phyloP scores from a whole-genome alignment of 108 stramenopile genomes.

The Parmales sp. region DNA sequence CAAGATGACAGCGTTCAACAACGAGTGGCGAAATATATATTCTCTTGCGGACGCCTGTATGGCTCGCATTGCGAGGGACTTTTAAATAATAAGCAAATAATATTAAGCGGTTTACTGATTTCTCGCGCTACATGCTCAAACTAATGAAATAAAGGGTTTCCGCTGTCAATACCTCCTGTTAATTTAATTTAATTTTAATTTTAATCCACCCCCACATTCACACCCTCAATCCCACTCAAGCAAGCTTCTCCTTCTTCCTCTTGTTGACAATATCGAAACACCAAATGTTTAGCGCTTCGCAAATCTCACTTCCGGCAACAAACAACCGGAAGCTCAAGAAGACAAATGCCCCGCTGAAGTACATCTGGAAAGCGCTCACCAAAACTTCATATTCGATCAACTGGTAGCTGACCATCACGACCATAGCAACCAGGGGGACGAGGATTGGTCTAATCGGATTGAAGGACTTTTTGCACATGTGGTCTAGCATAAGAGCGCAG shows the following conservation, averaged over 20 bases:
- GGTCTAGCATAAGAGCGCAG: constrained; percentile 72
- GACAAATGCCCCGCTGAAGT: constrained; percentile 39
- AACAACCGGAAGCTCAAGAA: constrained; percentile 49
- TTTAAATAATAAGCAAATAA: too few relatives aligned
- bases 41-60: too few relatives aligned
- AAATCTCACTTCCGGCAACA: constrained; percentile 54
- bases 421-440: constrained; percentile 43
- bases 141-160: too few relatives aligned
- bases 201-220: too few relatives aligned
- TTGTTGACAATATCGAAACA: constrained; percentile 68
- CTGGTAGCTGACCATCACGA: constrained; percentile 15
- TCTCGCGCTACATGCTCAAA: too few relatives aligned
- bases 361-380: constrained; percentile 23
- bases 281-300: constrained; percentile 59
- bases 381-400: background rate
- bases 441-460: constrained; percentile 27
- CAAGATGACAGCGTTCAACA: too few relatives aligned
- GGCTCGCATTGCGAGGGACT: too few relatives aligned
- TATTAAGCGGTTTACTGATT: too few relatives aligned
- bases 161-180: too few relatives aligned
- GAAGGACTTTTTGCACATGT: constrained; percentile 50
- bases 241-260: too few relatives aligned
- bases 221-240: background rate
- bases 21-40: too few relatives aligned
- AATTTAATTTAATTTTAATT: too few relatives aligned